Base-by-base conservation (phyloP, 2,329 filamentous ascomycete genomes). In the Fusarium sp. region DNA sequence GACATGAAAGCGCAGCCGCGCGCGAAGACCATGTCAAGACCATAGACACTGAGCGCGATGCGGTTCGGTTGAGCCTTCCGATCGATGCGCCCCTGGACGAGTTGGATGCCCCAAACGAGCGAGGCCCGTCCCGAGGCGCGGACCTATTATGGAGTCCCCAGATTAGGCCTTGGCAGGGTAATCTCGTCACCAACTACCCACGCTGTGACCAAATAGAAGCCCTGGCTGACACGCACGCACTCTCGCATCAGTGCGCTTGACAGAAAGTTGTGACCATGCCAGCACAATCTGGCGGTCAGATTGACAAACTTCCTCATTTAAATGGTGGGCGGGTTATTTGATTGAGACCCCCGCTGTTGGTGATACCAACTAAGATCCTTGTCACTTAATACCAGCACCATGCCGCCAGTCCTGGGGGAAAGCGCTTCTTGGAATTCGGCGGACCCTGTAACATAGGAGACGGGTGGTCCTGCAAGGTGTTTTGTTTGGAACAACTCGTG, bases 271-370 rank as follows among this genome's bases (percentile, higher is more conserved):
- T 53, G 57, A 36, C 46, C 57, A 55, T 53, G 57, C 44, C 44
- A 64, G 19, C 37, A 49, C 42, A 37, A 51, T 55, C 33, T 63
- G 52, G 62, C 46, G 61, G 61, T 65, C 61, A 58, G 52, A 44
- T 49, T 44, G 45, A 50, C 51, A 37, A 35, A 19, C 44, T 50
- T 62, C 51, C 55, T 65, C 42, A 62, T 49, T 33, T 38, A 35
- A 49, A 45, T 38, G 61, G 47, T 51, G 46, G 61, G 60, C 61
- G 36, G 53, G 45, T 58, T 57, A 52, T 62, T 50, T 65, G 61
- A 61, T 63, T 50, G 61, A 65, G 32, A 31, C 45, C 61, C 61
- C 56, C 32, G 61, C 48, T 65, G 61, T 65, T 64, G 61, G 61
- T 65, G 61, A 62, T 65, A 49, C 52, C 38, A 64, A 33, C 39